Evolutionary conservation across 129 eudicot genomes (phyloP).

Genomic region (Tagetes erecta): DNA sequence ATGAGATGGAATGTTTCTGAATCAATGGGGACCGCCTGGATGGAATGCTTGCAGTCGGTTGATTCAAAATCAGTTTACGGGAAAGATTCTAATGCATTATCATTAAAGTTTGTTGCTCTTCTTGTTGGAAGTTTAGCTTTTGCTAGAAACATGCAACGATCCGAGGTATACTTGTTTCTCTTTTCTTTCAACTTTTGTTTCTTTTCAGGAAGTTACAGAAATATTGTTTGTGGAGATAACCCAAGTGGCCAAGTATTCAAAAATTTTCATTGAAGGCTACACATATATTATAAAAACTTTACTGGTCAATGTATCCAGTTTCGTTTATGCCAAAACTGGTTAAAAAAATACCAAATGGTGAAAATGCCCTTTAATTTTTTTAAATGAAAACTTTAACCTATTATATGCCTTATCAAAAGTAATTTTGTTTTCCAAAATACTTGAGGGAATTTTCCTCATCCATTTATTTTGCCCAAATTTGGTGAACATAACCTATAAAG

Average conservation of each 20-base stretch:
- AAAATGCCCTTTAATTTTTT: no score
- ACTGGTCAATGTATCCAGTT: background rate
- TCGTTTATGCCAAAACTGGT: background rate
- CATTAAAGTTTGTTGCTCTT: slow-evolving; percentile 80
- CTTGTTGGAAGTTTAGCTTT: slow-evolving; percentile 93
- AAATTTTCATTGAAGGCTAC: background rate
- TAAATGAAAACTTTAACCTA: background rate
- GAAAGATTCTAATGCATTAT: slow-evolving; percentile 82
- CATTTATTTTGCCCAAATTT: background rate
- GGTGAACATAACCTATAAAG: background rate
- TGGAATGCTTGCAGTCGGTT: slow-evolving; percentile 86
- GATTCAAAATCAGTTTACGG: slow-evolving; percentile 79
- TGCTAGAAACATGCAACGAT: slow-evolving; percentile 92
- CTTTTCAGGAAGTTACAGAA: background rate
- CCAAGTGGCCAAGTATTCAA: background rate
- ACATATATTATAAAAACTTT: background rate
- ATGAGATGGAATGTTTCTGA: slow-evolving; percentile 89
- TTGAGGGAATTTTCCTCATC: no score
- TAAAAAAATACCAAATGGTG: no score
- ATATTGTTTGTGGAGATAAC: background rate
- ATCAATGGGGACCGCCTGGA: slow-evolving; percentile 97
- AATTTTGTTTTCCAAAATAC: background rate
- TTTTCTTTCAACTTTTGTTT: background rate
- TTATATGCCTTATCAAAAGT: background rate
- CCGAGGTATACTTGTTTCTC: slow-evolving; percentile 56